A percentile compares a stretch with the other conserved stretches of the same genome.
Evolutionary conservation across 345 rosid species (phyloP).

Genomic region (sweet orange (Citrus sinensis)): DVS_A1.0 CM039167.1:5828001-5828500

Average conservation of each 20-base stretch:
- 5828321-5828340: not conserved
- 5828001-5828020: no score
- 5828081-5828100: no score
- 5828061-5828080: no score
- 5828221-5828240: not conserved
- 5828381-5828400: constrained; percentile 14
- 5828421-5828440: not conserved
- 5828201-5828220: not conserved
- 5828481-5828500: not conserved
- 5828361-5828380: not conserved
- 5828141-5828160: not conserved
- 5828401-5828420: constrained; percentile 1
- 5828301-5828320: not conserved
- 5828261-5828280: not conserved
- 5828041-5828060: no score
- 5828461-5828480: constrained; percentile 24
- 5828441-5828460: constrained; percentile 4
- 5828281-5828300: not conserved
- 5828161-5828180: no score
- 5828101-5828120: no score
- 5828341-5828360: no score
- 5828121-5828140: no score
- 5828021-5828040: no score
- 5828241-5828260: not conserved
- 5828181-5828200: not conserved